These are phyloP conservation scores for Clonostachys sp. DNA, from an alignment of 2,329 filamentous ascomycete genomes.

Conservation along the genomic window DNA sequence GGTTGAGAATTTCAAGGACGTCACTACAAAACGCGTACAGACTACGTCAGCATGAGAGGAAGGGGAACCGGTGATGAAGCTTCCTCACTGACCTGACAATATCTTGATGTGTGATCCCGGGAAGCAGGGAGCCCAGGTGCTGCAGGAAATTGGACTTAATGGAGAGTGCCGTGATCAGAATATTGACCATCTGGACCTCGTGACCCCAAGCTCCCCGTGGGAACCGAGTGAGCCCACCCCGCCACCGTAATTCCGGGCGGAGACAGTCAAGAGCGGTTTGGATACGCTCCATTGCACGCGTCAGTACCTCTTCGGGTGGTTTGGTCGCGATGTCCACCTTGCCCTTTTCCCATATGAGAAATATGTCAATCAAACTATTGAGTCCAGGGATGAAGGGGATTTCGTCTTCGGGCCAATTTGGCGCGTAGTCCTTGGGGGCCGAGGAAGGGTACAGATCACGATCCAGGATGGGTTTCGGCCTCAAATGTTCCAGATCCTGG, in stretches of 20 bases:
- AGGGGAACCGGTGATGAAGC: not conserved
- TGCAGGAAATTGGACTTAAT: slow-evolving; percentile 28
- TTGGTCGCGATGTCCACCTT: slow-evolving; percentile 7
- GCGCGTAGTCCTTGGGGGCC: not conserved
- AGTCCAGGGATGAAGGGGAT: slow-evolving; percentile 24
- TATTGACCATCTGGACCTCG: slow-evolving; percentile 27
- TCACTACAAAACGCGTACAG: slow-evolving; percentile 11
- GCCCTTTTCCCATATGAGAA: slow-evolving; percentile 22
- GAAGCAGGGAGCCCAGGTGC: slow-evolving; percentile 12
- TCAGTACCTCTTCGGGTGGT: slow-evolving; percentile 5
- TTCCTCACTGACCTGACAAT: not conserved
- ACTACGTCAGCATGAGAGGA: slow-evolving; percentile 4
- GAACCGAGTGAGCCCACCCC: slow-evolving; percentile 23
- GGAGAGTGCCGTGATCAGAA: slow-evolving; percentile 28
- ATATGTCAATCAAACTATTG: slow-evolving; percentile 22
- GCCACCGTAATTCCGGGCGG: slow-evolving; percentile 25
- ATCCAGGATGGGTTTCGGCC: slow-evolving; percentile 17
- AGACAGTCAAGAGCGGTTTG: slow-evolving; percentile 21
- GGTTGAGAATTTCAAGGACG: slow-evolving; percentile 25
- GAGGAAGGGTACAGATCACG: slow-evolving; percentile 17
- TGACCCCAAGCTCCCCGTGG: slow-evolving; percentile 21
- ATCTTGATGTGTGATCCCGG: slow-evolving; percentile 1
- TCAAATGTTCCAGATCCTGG: slow-evolving; percentile 8
- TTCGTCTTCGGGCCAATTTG: slow-evolving; percentile 22
- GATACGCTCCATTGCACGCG: slow-evolving; percentile 9